A percentile compares a stretch with the other conserved stretches of the same genome.
These are phyloP conservation scores for Epichloe hybrida DNA, from an alignment of 2,329 filamentous ascomycete species.

Conservation along the genomic window DNA sequence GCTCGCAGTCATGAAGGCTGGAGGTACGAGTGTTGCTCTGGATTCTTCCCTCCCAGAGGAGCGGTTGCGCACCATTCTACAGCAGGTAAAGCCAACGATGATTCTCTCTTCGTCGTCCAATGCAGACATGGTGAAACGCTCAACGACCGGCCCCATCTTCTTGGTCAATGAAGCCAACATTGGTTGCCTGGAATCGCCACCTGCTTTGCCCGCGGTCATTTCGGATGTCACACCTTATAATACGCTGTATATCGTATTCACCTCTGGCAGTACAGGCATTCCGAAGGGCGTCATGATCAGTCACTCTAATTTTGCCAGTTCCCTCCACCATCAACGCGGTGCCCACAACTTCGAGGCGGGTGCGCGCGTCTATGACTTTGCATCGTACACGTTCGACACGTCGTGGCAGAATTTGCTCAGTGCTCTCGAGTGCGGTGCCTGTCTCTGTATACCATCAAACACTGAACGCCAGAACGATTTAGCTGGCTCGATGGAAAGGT, in stretches of 20 bases:
- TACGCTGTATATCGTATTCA: slow-evolving; percentile 5
- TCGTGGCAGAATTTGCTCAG: slow-evolving; percentile 2
- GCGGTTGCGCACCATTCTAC: slow-evolving; percentile 7
- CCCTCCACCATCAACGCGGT: slow-evolving; percentile 1
- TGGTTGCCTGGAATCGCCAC: neutral
- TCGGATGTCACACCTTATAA: neutral
- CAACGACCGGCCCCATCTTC: neutral
- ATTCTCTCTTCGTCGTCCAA: slow-evolving; percentile 5
- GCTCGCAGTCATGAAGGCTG: slow-evolving; percentile 16
- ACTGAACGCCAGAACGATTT: slow-evolving; percentile 1
- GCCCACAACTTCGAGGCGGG: neutral
- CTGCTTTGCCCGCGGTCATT: neutral
- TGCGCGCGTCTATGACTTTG: slow-evolving; percentile 6
- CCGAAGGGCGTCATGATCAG: slow-evolving; percentile 11
- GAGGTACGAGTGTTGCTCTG: slow-evolving; percentile 14
- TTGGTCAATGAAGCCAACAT: neutral
- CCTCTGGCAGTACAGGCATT: slow-evolving; percentile 11
- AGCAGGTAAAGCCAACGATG: slow-evolving; percentile 2
- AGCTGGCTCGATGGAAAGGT: neutral
- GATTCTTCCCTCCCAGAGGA: slow-evolving; percentile 12
- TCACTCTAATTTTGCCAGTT: slow-evolving; percentile 4
- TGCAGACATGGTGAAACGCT: neutral
- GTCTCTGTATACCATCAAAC: slow-evolving; percentile 4
- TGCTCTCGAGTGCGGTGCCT: slow-evolving; percentile 4
- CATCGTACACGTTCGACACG: slow-evolving; percentile 6